Percentiles rank a stretch among this genome's conserved stretches.
These are phyloP conservation scores for Aspergillus baeticus DNA, from an alignment of 495 filamentous ascomycete species.

Conservation along the genomic window DNA sequence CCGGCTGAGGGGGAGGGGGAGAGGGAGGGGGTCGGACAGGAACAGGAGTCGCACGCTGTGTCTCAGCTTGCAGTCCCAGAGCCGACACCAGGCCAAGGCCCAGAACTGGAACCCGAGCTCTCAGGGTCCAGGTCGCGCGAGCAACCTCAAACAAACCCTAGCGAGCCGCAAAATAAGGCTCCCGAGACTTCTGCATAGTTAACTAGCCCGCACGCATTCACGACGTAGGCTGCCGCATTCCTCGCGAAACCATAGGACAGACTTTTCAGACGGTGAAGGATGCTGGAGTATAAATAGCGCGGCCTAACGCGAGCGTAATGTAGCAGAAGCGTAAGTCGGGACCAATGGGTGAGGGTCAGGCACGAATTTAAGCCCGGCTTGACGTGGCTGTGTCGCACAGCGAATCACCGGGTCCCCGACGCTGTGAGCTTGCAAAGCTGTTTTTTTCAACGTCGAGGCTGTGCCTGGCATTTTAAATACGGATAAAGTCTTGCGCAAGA, in stretches of 20 bases:
- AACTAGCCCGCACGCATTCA: no score
- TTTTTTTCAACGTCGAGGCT: background rate
- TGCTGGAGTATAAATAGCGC: background rate
- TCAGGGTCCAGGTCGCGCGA: no score
- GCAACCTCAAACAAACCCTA: background rate
- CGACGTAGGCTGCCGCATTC: conserved; percentile 4
- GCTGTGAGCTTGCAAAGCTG: background rate
- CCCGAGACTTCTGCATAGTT: background rate
- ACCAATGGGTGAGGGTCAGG: background rate
- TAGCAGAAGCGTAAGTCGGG: background rate
- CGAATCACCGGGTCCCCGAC: background rate
- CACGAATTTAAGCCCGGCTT: background rate
- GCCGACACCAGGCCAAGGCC: no score
- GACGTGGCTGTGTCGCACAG: conserved; percentile 4
- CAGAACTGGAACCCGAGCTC: no score
- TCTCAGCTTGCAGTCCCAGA: no score
- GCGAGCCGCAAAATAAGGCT: background rate
- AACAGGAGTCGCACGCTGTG: background rate
- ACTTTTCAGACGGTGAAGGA: no score
- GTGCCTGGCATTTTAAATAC: background rate
- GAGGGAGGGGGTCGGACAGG: background rate
- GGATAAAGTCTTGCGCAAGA: no score
- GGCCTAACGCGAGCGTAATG: background rate
- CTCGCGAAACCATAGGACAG: background rate
- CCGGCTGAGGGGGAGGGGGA: background rate